Evolutionary conservation across 495 filamentous ascomycete species (phyloP).

Genomic region (Penicillium turbatum): DNA sequence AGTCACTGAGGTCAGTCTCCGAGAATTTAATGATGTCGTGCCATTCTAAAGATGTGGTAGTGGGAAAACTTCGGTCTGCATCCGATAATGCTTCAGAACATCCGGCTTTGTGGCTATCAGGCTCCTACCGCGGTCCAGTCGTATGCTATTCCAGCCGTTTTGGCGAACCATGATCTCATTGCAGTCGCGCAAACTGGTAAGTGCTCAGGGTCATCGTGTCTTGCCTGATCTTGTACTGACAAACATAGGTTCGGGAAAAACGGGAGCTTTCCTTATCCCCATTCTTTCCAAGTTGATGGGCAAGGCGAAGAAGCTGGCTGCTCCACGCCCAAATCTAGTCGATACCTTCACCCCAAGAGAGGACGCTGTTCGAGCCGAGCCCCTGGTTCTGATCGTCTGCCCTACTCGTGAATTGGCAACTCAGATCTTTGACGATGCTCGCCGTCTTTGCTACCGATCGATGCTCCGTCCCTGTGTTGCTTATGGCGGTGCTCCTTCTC

Average conservation of each 20-base stretch:
- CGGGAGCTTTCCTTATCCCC: slow-evolving; percentile 85
- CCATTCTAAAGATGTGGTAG: slow-evolving; percentile 17
- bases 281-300: slow-evolving; percentile 89
- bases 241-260: slow-evolving; percentile 84
- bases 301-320: slow-evolving; percentile 79
- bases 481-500: slow-evolving; percentile 75
- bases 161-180: slow-evolving; percentile 70
- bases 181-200: slow-evolving; percentile 89
- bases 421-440: slow-evolving; percentile 91
- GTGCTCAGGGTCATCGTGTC: slow-evolving; percentile 17
- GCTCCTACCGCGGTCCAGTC: slow-evolving; percentile 81
- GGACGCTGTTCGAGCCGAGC: slow-evolving; percentile 64
- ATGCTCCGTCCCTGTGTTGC: slow-evolving; percentile 90
- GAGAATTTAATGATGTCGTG: slow-evolving; percentile 39
- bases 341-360: slow-evolving; percentile 38
- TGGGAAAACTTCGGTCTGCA: slow-evolving; percentile 82
- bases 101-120: slow-evolving; percentile 60
- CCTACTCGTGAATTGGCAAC: slow-evolving; percentile 86
- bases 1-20: background rate
- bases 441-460: slow-evolving; percentile 86
- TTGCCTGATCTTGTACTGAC: background rate
- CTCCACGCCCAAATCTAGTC: slow-evolving; percentile 61
- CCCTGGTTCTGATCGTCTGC: slow-evolving; percentile 77
- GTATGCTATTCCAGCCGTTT: slow-evolving; percentile 74
- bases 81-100: slow-evolving; percentile 74